A percentile compares a stretch with the other conserved stretches of the same genome.
These are phyloP conservation scores for Thinopyrum elongatum DNA, from an alignment of 176 grass and related monocot genomes.

Conservation along the genomic window DNA sequence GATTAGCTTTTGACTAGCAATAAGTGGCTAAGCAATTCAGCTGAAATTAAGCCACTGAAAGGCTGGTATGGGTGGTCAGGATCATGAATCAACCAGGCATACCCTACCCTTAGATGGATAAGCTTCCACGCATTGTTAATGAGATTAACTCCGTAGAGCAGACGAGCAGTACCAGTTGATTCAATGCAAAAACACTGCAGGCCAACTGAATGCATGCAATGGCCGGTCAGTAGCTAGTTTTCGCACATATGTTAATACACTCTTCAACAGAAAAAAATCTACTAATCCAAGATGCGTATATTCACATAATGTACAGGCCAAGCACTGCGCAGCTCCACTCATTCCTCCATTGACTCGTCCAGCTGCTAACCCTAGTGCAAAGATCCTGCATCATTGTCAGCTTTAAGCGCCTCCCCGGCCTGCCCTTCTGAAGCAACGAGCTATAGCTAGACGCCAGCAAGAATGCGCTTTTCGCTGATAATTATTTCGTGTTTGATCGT, in stretches of 20 bases:
- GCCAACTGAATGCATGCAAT: no score
- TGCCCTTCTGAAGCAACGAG: conserved; percentile 30
- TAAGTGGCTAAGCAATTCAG: conserved; percentile 8
- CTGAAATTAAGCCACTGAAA: conserved; percentile 7
- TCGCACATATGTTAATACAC: no score
- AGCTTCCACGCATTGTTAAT: no score
- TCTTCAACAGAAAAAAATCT: no score
- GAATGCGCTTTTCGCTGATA: conserved; percentile 28
- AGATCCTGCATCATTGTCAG: conserved; percentile 30
- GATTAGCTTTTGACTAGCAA: conserved; percentile 29
- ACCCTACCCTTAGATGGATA: background rate
- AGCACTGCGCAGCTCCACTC: background rate
- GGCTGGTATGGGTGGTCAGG: background rate
- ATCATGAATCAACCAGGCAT: conserved; percentile 5
- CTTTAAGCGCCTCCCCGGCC: conserved; percentile 1
- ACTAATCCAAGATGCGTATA: background rate
- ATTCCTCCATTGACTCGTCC: conserved; percentile 8
- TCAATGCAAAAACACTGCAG: no score
- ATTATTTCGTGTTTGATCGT: conserved; percentile 37
- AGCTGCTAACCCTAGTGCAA: conserved; percentile 18
- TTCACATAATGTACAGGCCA: background rate
- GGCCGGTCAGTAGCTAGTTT: no score
- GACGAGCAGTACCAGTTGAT: no score
- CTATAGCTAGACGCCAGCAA: conserved; percentile 8
- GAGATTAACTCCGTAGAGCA: background rate